Base-by-base conservation (phyloP, 495 filamentous ascomycete species). In the Penicillium mononematosum region DNA sequence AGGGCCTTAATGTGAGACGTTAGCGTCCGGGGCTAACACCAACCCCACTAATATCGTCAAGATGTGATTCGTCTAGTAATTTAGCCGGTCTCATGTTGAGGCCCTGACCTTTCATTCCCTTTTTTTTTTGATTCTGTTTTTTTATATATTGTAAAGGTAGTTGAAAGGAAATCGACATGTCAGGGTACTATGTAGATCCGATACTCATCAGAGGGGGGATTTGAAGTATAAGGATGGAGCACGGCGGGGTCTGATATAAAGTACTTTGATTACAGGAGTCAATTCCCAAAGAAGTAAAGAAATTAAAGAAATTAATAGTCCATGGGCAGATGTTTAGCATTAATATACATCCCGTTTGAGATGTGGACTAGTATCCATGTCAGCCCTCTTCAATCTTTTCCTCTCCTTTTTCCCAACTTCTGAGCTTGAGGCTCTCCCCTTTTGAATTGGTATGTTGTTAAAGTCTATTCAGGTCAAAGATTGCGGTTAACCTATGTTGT, bases 401-500 rank as follows among this genome's bases (percentile, higher is more conserved):
- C 45, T 56, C 53, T 61, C 43, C 44, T 56, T 39, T 54, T 49
- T 50, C 19, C 54, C 49, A 55, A 20, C 47, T 57, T 58, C 43
- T 46, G 38, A 58, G 65, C 65, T 69, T 58, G 64, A 67, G 55
- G 64, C 66, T 69, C 63, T 58, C 38, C n/a, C 48, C 46, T 53
- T 53, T 38, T 31, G 31, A 27, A 17, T 47, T 16, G 22, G 22
- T 22, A 22, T 22, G 22, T 22, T 22, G 50, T 53, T n/a, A n/a
- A 8, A 45, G 41, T 32, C 25, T 17, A 17, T 24, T 20, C 27
- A 54, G 14, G 25, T 51, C 44, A 46, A 48, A 52, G 41, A 38
- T 29, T 50, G 39, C 25, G 31, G 38, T 43, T 38, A 14, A 43
- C 39, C 22, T 1, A n/a, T n/a, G n/a, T n/a, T n/a, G n/a, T n/a